Evolutionary conservation across 2,329 filamentous ascomycete genomes (phyloP).

Genomic region (Curvularia sp.): DNA sequence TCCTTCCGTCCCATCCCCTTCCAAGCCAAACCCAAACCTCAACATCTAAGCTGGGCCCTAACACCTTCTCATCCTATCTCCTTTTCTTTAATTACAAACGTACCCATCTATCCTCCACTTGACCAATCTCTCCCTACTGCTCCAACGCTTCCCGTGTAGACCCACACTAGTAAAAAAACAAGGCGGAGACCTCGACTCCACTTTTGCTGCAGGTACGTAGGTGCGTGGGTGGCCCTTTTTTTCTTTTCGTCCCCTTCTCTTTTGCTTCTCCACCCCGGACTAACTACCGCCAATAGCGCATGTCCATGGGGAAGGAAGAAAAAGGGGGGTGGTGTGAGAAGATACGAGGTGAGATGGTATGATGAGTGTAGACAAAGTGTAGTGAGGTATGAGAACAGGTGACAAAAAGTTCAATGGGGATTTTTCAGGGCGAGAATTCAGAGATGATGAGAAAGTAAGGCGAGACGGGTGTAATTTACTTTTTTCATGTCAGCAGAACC

Average conservation of each 20-base stretch:
- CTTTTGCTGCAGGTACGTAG: conserved; percentile 1
- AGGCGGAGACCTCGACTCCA: background rate
- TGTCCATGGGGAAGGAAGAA: background rate
- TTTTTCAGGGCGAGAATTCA: background rate
- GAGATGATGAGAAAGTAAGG: background rate
- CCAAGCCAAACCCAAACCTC: background rate
- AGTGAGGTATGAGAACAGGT: no score
- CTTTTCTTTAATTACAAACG: no score
- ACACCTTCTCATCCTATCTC: no score
- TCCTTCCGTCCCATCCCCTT: background rate
- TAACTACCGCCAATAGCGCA: no score
- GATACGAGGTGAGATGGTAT: no score
- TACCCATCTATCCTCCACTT: no score
- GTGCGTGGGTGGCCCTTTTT: background rate
- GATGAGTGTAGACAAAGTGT: no score
- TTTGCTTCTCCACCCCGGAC: background rate
- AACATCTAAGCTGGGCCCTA: no score
- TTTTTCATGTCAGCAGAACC: background rate
- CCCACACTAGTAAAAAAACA: background rate
- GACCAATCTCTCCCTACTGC: no score
- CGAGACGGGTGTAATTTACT: background rate
- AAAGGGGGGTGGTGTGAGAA: background rate
- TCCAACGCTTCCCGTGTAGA: no score
- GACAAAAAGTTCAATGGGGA: no score
- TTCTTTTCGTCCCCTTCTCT: background rate